Evolutionary conservation across 495 filamentous ascomycete species (phyloP).

Genomic region (Xylaria venustula): DNA sequence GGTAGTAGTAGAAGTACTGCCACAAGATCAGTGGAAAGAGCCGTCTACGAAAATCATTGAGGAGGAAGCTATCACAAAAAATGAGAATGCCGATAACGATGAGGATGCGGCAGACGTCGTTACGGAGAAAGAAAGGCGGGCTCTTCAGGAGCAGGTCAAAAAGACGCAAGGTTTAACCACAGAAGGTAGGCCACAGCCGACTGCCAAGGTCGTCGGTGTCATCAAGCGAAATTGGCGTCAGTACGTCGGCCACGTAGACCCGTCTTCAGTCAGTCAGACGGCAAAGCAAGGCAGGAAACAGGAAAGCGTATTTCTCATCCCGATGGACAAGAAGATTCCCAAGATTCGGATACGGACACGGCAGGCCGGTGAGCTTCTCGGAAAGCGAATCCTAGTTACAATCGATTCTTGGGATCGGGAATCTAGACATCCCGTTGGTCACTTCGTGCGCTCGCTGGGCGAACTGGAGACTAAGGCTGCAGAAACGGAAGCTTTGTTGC

Average conservation of each 20-base stretch:
- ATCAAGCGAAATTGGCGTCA: conserved; percentile 96
- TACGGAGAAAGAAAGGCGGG: conserved; percentile 79
- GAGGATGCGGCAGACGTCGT: conserved; percentile 65
- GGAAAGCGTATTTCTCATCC: conserved; percentile 88
- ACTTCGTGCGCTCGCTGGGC: conserved; percentile 90
- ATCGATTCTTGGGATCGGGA: conserved; percentile 95
- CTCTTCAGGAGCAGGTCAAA: conserved; percentile 86
- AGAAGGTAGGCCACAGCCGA: conserved; percentile 84
- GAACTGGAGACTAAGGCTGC: conserved; percentile 93
- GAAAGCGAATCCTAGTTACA: conserved; percentile 89
- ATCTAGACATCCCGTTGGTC: conserved; percentile 86
- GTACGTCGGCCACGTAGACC: conserved; percentile 93
- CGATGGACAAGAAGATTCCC: conserved; percentile 96
- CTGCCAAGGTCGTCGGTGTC: conserved; percentile 87
- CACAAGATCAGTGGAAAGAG: conserved; percentile 93
- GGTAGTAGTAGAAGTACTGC: conserved; percentile 88
- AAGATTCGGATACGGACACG: conserved; percentile 92
- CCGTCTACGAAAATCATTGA: conserved; percentile 94
- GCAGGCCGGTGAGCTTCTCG: conserved; percentile 81
- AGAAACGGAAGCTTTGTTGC: conserved; percentile 89
- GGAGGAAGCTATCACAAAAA: conserved; percentile 86
- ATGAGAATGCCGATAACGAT: conserved; percentile 82
- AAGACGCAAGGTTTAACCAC: conserved; percentile 73
- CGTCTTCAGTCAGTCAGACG: conserved; percentile 72
- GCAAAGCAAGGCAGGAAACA: conserved; percentile 73